phyloP scores from a whole-genome alignment of 306 rosid genomes.

The Vachellia collinsii region DNA sequence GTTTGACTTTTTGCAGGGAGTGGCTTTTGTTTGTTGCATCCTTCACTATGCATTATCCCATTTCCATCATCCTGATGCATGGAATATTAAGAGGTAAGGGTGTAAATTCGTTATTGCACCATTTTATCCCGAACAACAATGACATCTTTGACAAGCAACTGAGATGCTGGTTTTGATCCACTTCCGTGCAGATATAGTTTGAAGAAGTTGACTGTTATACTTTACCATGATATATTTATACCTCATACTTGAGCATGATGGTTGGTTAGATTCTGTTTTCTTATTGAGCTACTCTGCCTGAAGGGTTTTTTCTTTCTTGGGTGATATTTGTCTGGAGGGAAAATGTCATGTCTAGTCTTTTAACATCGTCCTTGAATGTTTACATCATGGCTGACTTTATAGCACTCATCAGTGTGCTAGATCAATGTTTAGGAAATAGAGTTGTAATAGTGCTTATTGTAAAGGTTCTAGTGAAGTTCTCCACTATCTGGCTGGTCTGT shows the following conservation, averaged over 20 bases:
- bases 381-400: not conserved
- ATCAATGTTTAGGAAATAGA: not conserved
- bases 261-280: slow-evolving; percentile 14
- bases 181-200: slow-evolving; percentile 6
- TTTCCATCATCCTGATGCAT: slow-evolving; percentile 59
- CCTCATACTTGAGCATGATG: slow-evolving; percentile 20
- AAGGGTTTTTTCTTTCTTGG: not conserved
- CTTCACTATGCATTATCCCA: slow-evolving; percentile 64
- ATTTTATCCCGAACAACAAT: slow-evolving; percentile 35
- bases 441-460: not conserved
- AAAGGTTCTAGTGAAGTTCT: not conserved
- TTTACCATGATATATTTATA: not conserved
- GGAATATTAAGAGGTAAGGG: slow-evolving; percentile 77
- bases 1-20: slow-evolving; percentile 58
- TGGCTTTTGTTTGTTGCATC: slow-evolving; percentile 78
- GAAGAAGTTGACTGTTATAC: slow-evolving; percentile 5
- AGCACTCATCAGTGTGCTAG: not conserved
- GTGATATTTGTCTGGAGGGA: slow-evolving; percentile 15
- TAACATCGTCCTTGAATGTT: not conserved
- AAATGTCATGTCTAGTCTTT: slow-evolving; percentile 6
- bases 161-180: slow-evolving; percentile 19
- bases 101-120: slow-evolving; percentile 23
- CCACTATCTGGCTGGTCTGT: not conserved
- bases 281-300: slow-evolving; percentile 26
- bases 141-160: slow-evolving; percentile 19